Conservation (phyloP, 1,284 basidiomycete species). For the Amylostereum areolatum region DNA sequence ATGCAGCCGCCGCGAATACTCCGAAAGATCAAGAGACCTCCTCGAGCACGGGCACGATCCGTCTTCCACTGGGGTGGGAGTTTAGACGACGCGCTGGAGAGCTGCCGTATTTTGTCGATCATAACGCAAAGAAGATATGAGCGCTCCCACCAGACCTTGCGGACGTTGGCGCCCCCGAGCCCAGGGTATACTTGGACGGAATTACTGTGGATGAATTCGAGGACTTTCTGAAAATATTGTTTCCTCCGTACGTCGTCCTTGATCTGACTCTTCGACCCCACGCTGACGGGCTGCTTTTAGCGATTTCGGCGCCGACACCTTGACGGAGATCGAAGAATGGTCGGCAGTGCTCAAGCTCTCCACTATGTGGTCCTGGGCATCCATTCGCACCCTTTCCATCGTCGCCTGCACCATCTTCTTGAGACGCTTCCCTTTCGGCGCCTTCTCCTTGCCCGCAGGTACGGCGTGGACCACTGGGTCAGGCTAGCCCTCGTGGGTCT, state of each 20-base stretch:
- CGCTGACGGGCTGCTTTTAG: not conserved
- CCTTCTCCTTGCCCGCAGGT: not conserved
- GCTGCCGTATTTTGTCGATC: no score
- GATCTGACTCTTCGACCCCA: not conserved
- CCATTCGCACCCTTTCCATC: not conserved
- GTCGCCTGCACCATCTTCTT: not conserved
- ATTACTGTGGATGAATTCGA: not conserved
- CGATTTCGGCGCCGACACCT: not conserved
- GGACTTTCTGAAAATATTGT: not conserved
- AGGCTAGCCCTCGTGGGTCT: not conserved
- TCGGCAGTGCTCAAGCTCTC: conserved; percentile 8
- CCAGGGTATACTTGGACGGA: not conserved
- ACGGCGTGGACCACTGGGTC: not conserved
- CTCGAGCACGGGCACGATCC: no score
- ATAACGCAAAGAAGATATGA: no score
- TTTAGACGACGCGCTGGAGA: no score
- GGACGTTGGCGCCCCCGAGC: no score
- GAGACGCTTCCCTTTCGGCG: not conserved
- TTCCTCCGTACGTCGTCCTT: not conserved
- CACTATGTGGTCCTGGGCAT: conserved; percentile 6
- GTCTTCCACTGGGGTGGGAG: no score
- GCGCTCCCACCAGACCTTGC: no score
- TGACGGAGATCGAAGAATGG: conserved; percentile 5
- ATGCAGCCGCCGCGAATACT: no score
- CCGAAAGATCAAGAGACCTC: no score